These are phyloP conservation scores for sorghum (Sorghum bicolor) DNA, from an alignment of 176 grass and related monocot genomes.

Conservation along the genomic window DNA sequence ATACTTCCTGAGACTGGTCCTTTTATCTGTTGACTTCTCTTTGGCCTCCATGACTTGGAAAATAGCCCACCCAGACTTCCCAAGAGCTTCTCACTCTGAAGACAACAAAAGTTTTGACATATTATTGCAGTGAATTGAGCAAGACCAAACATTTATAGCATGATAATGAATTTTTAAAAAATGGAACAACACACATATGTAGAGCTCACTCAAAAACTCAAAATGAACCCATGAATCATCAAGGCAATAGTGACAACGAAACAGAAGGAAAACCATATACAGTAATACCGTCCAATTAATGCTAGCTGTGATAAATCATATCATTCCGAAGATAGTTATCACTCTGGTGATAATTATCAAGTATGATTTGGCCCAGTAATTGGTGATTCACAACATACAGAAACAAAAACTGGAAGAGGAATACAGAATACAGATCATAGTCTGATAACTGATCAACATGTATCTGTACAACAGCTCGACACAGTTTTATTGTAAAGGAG, in stretches of 20 bases:
- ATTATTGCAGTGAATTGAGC: background rate
- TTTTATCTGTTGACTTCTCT: slow-evolving; percentile 79
- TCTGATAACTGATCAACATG: background rate
- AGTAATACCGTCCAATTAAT: background rate
- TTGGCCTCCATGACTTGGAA: slow-evolving; percentile 90
- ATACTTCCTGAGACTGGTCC: slow-evolving; percentile 69
- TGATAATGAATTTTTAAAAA: background rate
- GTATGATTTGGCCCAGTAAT: background rate
- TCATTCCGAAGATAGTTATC: background rate
- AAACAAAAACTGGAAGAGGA: background rate
- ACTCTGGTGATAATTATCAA: background rate
- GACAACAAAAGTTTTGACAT: slow-evolving; percentile 15
- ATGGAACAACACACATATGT: background rate
- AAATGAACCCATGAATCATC: background rate
- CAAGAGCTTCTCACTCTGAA: slow-evolving; percentile 91
- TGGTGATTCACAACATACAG: background rate
- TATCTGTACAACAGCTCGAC: background rate
- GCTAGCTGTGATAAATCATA: slow-evolving; percentile 2
- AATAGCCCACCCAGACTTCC: slow-evolving; percentile 91
- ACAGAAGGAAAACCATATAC: background rate
- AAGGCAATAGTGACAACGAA: background rate
- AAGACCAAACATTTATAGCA: background rate
- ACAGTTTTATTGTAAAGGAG: background rate
- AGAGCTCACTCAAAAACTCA: background rate
- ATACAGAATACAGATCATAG: background rate